Evolutionary conservation across 148 eudicot species (phyloP).

Genomic region (Nepenthes gracilis): DNA sequence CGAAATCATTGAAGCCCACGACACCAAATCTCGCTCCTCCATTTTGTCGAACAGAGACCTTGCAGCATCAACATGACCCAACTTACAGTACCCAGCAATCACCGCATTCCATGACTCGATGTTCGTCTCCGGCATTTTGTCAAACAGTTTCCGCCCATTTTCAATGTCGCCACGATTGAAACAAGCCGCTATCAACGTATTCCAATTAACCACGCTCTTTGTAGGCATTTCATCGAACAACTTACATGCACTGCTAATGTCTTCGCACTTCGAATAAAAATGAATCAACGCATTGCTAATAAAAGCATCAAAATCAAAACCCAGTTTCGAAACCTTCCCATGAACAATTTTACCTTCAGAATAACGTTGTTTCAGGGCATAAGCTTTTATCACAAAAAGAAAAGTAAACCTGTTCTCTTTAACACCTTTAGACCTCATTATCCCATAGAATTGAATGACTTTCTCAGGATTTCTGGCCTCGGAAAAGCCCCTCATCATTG

Average conservation of each 20-base stretch:
- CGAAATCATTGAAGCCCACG: constrained; percentile 37
- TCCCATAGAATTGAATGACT: constrained; percentile 2
- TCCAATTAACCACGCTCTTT: constrained; percentile 24
- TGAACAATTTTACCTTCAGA: constrained; percentile 16
- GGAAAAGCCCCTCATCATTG: constrained; percentile 25
- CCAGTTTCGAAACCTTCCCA: constrained; percentile 23
- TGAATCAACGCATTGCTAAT: constrained; percentile 32
- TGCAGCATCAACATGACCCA: constrained; percentile 21
- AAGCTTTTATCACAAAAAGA: constrained; percentile 21
- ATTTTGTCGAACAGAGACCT: constrained; percentile 22
- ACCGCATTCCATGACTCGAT: constrained; percentile 28
- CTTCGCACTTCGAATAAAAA: constrained; percentile 24
- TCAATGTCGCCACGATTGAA: constrained; percentile 20
- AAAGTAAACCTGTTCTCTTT: constrained; percentile 17
- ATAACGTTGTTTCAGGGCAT: constrained; percentile 7
- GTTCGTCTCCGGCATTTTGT: constrained; percentile 23
- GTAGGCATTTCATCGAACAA: constrained; percentile 30
- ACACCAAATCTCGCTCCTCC: constrained; percentile 24
- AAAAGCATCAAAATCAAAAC: constrained; percentile 26
- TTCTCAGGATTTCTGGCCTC: constrained; percentile 15
- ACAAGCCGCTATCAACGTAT: constrained; percentile 27
- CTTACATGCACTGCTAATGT: constrained; percentile 14
- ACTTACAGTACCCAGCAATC: constrained; percentile 32
- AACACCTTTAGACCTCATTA: constrained; percentile 10
- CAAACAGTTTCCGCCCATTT: constrained; percentile 19